A percentile compares a stretch with the other conserved stretches of the same genome.
These are phyloP conservation scores for Lunasporangiospora selenospora DNA, from an alignment of 192 early-diverging fungal species.

Conservation along the genomic window DNA sequence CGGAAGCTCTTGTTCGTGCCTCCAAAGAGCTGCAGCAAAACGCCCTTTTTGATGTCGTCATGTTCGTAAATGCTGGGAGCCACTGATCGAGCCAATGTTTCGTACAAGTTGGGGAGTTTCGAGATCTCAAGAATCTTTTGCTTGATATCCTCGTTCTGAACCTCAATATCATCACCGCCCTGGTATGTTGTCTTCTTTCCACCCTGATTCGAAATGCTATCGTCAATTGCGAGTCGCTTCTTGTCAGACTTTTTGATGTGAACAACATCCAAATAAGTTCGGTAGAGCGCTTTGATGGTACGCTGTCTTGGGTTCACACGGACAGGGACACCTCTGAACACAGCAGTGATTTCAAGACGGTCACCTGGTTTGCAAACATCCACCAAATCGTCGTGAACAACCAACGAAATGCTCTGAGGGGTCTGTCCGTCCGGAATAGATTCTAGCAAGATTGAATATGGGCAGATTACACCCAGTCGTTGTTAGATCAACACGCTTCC, in stretches of 20 bases:
- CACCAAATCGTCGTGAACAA: constrained; percentile 93
- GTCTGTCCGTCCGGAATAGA: constrained; percentile 97
- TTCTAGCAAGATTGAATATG: constrained; percentile 54
- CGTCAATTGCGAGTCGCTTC: constrained; percentile 66
- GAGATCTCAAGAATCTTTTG: constrained; percentile 65
- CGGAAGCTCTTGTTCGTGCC: constrained; percentile 86
- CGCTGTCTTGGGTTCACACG: constrained; percentile 88
- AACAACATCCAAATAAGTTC: constrained; percentile 95
- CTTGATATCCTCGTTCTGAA: constrained; percentile 44
- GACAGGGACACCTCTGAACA: constrained; percentile 94
- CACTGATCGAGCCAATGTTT: constrained; percentile 82
- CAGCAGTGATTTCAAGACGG: constrained; percentile 92
- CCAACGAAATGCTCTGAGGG: constrained; percentile 94
- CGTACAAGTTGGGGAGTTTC: constrained; percentile 75
- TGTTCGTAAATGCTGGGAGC: constrained; percentile 95
- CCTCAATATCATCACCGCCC: constrained; percentile 45
- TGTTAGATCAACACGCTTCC: background rate
- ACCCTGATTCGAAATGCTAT: constrained; percentile 33
- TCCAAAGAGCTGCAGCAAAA: constrained; percentile 95
- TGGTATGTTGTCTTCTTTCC: constrained; percentile 27
- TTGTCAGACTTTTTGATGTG: constrained; percentile 86
- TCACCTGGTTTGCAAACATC: constrained; percentile 95
- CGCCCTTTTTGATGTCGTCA: constrained; percentile 98
- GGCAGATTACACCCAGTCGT: background rate
- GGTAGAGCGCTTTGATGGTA: constrained; percentile 89